phyloP scores from a whole-genome alignment of 139 green algal species.

The Haematococcus lacustris region DNA sequence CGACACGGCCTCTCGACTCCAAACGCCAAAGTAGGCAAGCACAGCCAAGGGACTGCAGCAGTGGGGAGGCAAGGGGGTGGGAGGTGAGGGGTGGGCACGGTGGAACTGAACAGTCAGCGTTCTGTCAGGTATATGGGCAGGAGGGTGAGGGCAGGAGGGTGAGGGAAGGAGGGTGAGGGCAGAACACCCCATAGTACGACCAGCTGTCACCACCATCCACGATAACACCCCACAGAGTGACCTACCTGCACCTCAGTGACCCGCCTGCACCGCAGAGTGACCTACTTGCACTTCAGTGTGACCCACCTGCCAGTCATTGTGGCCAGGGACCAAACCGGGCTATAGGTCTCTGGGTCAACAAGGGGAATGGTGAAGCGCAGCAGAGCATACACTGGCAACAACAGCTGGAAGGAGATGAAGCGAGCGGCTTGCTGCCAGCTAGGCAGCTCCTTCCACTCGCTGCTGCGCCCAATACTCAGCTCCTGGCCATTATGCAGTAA shows the following conservation, averaged over 20 bases:
- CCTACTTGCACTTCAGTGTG: no score
- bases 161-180: no score
- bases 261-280: no score
- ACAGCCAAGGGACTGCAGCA: slow-evolving; percentile 23
- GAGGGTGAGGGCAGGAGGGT: no score
- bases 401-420: slow-evolving; percentile 22
- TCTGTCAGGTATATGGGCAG: no score
- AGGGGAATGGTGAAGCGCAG: slow-evolving; percentile 45
- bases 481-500: no score
- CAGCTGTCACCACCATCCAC: no score
- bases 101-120: no score
- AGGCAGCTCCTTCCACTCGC: slow-evolving; percentile 39
- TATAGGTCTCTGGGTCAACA: slow-evolving; percentile 44
- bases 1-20: slow-evolving; percentile 3
- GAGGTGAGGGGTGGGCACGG: no score
- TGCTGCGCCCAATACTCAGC: slow-evolving; percentile 24
- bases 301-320: slow-evolving; percentile 14
- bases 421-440: slow-evolving; percentile 17
- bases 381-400: slow-evolving; percentile 35
- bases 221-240: no score
- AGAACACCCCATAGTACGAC: no score
- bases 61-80: neutral
- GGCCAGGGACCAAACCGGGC: slow-evolving; percentile 53
- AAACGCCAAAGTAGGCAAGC: slow-evolving; percentile 12
- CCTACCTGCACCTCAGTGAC: no score